Conservation (phyloP, 495 filamentous ascomycete species). For the Penicillium pancosmium region DNA sequence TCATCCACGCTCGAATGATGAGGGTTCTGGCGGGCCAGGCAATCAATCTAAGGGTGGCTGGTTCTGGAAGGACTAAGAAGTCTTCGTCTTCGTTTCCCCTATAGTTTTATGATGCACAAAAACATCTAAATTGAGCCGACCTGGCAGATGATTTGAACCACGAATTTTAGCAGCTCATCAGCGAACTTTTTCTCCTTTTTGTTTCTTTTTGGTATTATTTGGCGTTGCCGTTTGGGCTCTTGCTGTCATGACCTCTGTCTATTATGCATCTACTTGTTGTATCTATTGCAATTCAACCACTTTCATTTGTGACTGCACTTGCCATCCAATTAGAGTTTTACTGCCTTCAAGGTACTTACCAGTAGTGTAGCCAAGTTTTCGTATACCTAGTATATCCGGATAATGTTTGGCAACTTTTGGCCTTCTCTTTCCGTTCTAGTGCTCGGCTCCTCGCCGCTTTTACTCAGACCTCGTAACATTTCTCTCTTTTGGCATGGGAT, state of each 20-base stretch:
- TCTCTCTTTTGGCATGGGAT: too few relatives aligned
- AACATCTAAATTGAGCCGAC: neutral
- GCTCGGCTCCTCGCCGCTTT: too few relatives aligned
- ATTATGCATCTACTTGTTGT: slow-evolving; percentile 9
- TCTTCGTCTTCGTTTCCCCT: neutral
- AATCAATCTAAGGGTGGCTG: slow-evolving; percentile 37
- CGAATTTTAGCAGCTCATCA: slow-evolving; percentile 15
- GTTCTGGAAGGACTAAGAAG: slow-evolving; percentile 44
- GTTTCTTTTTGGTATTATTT: neutral
- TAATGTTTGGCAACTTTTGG: too few relatives aligned
- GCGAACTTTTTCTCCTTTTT: slow-evolving; percentile 13
- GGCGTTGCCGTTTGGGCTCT: neutral
- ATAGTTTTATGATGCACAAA: slow-evolving; percentile 8
- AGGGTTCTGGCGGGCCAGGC: slow-evolving; percentile 8
- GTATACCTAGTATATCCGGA: too few relatives aligned
- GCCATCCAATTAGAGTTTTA: too few relatives aligned
- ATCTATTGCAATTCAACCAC: neutral
- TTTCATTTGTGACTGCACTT: too few relatives aligned
- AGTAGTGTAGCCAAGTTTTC: too few relatives aligned
- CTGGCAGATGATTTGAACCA: slow-evolving; percentile 12
- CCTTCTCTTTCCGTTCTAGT: too few relatives aligned
- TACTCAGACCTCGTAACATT: too few relatives aligned
- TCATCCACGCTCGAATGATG: slow-evolving; percentile 20
- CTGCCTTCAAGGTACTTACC: too few relatives aligned
- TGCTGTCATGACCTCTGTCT: slow-evolving; percentile 5